A percentile compares a stretch with the other conserved stretches of the same genome.
Evolutionary conservation across 129 eudicot species (phyloP).

Genomic region (Silybum marianum): DNA sequence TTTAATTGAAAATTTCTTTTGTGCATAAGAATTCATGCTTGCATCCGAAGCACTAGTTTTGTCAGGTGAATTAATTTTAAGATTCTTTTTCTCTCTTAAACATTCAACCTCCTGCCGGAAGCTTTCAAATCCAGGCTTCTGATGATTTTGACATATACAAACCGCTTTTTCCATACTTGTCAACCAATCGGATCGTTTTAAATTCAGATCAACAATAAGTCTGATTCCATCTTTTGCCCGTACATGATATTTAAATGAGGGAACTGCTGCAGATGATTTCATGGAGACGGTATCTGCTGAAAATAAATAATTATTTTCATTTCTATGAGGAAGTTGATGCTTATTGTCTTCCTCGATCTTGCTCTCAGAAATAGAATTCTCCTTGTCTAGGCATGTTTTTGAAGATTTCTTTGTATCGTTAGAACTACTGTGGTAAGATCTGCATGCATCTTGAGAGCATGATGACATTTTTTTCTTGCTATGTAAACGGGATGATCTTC

Average conservation of each 20-base stretch:
- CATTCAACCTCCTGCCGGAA: conserved; percentile 45
- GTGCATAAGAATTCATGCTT: conserved; percentile 19
- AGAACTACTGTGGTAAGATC: conserved; percentile 11
- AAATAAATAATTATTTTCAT: conserved; percentile 10
- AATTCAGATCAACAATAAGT: conserved; percentile 54
- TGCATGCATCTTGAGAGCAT: conserved; percentile 20
- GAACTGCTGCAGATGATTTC: conserved; percentile 35
- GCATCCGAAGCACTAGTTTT: conserved; percentile 25
- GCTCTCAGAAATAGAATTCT: background rate
- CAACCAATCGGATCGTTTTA: conserved; percentile 45
- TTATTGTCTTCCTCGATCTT: conserved; percentile 24
- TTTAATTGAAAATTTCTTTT: conserved; percentile 11
- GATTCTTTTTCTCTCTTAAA: conserved; percentile 31
- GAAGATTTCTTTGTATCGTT: conserved; percentile 15
- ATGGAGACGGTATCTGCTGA: conserved; percentile 26
- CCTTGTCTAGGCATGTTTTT: conserved; percentile 3
- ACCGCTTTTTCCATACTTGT: conserved; percentile 33
- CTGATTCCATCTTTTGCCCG: conserved; percentile 42
- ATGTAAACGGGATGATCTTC: conserved; percentile 38
- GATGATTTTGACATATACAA: conserved; percentile 27
- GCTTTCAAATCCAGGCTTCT: conserved; percentile 39
- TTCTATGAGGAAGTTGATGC: conserved; percentile 14
- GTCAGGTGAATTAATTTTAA: conserved; percentile 21
- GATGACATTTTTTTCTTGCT: conserved; percentile 23
- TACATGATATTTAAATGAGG: conserved; percentile 42